Evolutionary conservation across 768 basidiomycete genomes (phyloP), one percentile per base, ranked within the genome.

Genomic region (Amyloporia xantha): DNA sequence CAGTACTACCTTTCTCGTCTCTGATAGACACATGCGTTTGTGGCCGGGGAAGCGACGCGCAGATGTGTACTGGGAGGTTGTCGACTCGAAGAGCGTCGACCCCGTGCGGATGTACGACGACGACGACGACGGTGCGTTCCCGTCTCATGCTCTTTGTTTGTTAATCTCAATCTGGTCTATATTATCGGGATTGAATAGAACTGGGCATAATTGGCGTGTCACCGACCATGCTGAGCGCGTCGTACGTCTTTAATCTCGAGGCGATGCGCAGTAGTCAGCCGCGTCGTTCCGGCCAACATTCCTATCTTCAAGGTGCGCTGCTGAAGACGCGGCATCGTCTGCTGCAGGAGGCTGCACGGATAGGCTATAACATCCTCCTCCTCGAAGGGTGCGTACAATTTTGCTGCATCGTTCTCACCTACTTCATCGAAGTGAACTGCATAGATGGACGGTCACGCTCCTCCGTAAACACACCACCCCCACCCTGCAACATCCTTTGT

Each of bases 1-100:
- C n/a, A n/a, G n/a, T n/a, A n/a, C n/a, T n/a, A n/a, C n/a, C n/a
- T n/a, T n/a, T 15, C 30, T 33, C 30, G 7, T 33, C 30, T 7
- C 30, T 17, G 38, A n/a, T 17, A 6, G 17, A 7, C 15, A 39
- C 12, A 45, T 45, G 44, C 25, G 30, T n/a, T 24, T 33, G 10
- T 28, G 27, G 30, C 21, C 25, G 19, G 44, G 44, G 5, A n/a
- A 19, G 28, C 20, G 20, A 2, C 19, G 36, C 44, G 12, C 20
- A 3, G 11, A 33, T 23, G 30, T 12, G 27, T 77, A 84, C 30
- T 90, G 87, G 87, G 87, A 90, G 67, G 86, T 89, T 36, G 82
- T 88, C 24, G 80, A 81, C 50, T 79, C 72, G 59, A 77, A 75
- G 58, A 65, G 70, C 26, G 77, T 90, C 42, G 76, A 81, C 40